Evolutionary conservation across 192 early-diverging fungal genomes (phyloP).

Genomic region (Fimicolochytrium jonesii): DNA sequence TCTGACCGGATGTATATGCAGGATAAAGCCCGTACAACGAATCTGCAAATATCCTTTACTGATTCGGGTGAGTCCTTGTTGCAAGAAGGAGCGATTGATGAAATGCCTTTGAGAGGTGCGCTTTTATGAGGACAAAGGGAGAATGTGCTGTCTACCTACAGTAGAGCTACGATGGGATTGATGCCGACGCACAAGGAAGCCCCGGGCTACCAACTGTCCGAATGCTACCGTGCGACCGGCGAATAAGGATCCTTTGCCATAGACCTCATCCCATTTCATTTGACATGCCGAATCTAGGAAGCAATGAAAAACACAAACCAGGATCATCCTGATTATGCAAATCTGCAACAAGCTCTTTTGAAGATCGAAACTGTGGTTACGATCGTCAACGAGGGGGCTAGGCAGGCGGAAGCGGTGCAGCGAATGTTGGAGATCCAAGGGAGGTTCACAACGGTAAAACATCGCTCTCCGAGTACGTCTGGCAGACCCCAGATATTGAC

Average conservation of each 20-base stretch:
- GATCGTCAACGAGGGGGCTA: slow-evolving; percentile 51
- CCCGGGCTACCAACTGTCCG: too few relatives aligned
- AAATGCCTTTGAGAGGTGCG: too few relatives aligned
- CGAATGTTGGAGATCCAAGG: slow-evolving; percentile 51
- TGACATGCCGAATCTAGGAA: slow-evolving; percentile 25
- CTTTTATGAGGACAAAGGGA: too few relatives aligned
- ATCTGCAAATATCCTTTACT: slow-evolving; percentile 59
- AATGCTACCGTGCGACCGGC: too few relatives aligned
- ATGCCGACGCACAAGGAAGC: too few relatives aligned
- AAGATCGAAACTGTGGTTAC: slow-evolving; percentile 55
- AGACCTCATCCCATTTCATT: neutral
- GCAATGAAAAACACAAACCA: slow-evolving; percentile 45
- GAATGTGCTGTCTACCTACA: too few relatives aligned
- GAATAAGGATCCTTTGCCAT: too few relatives aligned
- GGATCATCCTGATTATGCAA: slow-evolving; percentile 40
- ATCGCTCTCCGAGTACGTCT: too few relatives aligned
- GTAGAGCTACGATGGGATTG: too few relatives aligned
- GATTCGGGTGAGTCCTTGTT: slow-evolving; percentile 39
- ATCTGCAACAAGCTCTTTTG: slow-evolving; percentile 37
- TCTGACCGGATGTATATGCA: too few relatives aligned
- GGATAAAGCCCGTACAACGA: slow-evolving; percentile 54
- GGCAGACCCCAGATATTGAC: too few relatives aligned
- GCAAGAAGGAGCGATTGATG: too few relatives aligned
- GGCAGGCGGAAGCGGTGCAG: slow-evolving; percentile 49
- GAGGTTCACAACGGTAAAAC: slow-evolving; percentile 38